Evolutionary conservation across 192 early-diverging fungal genomes (phyloP).

Genomic region (Geosiphon pyriformis): DNA sequence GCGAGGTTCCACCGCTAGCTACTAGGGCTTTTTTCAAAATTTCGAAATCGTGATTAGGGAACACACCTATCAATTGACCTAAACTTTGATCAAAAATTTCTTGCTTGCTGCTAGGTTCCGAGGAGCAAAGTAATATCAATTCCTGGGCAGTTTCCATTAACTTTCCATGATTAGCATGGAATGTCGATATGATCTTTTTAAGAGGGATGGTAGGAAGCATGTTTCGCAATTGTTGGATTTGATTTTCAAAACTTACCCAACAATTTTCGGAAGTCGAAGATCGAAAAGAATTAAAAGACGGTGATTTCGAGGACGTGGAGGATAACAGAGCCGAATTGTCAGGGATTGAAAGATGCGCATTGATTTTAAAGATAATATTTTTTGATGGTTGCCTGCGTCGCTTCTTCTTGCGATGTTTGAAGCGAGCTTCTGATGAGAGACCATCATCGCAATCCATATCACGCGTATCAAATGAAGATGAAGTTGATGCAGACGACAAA

Average conservation of each 20-base stretch:
- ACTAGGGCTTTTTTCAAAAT: constrained; percentile 37
- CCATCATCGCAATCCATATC: constrained; percentile 1
- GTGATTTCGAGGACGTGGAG: not conserved
- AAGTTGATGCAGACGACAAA: not conserved
- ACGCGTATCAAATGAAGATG: not conserved
- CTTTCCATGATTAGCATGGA: not conserved
- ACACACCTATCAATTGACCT: constrained; percentile 29
- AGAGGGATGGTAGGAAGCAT: not conserved
- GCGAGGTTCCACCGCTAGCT: constrained; percentile 23
- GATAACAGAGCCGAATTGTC: not conserved
- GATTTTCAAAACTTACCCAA: not conserved
- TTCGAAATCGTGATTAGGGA: constrained; percentile 32
- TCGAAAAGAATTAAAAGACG: not conserved
- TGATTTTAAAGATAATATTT: not conserved
- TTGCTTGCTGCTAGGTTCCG: not conserved
- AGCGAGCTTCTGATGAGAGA: not conserved
- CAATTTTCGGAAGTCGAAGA: not conserved
- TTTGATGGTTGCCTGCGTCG: not conserved
- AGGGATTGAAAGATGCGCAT: not conserved
- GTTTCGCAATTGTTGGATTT: not conserved
- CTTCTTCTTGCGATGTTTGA: constrained; percentile 21
- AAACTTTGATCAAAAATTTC: constrained; percentile 30
- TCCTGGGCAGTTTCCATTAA: not conserved
- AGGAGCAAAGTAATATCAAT: not conserved
- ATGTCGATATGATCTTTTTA: not conserved